Evolutionary conservation across 768 basidiomycete species (phyloP), one percentile per base, ranked within the genome.

Genomic region (Lactarius sanguifluus): DNA sequence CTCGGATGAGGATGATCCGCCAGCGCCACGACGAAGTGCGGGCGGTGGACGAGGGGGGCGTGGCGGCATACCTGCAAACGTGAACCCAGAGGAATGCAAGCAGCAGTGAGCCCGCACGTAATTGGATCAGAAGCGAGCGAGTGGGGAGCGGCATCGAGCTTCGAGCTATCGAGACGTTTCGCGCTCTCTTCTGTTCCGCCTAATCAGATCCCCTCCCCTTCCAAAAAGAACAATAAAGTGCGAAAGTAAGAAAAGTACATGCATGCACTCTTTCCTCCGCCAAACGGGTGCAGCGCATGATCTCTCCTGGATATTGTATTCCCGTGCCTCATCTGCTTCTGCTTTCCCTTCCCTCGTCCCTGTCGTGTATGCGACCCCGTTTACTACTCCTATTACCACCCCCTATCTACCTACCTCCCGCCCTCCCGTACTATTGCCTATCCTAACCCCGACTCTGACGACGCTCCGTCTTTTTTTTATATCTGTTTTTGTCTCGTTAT

Each of bases 81-180:
- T 82, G 64, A 88, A 91, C 75, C 86, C 91, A 1, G 89, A 93
- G 74, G 94, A 96, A 76, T 96, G 94, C 83, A 93, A 94, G 81
- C 90, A 94, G 76, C 93, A 95, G 88, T 95, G 79, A 78, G 72
- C 38, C 23, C 5, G 12, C 47, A 23, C 47, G 12, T 52, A 52
- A 52, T 50, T 45, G 43, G 43, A 45, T 45, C 43, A 45, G 43
- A 23, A 25, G 50, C 50, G 40, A 41, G 40, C 40, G 50, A 52
- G 50, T 25, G 25, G 50, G 13, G 50, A 52, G 23, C 25, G 50
- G 50, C 47, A 23, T 50, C 47, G 47, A 50, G 9, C 47, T 50
- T 50, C 23, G 23, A 23, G 13, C 5, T 25, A 25, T 25, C 23
- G 50, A 52, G 50, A 52, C 50, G 50, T 52, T 50, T 25, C 47